Conservation (phyloP, 192 early-diverging fungal species). For the Diversispora eburnea region DNA sequence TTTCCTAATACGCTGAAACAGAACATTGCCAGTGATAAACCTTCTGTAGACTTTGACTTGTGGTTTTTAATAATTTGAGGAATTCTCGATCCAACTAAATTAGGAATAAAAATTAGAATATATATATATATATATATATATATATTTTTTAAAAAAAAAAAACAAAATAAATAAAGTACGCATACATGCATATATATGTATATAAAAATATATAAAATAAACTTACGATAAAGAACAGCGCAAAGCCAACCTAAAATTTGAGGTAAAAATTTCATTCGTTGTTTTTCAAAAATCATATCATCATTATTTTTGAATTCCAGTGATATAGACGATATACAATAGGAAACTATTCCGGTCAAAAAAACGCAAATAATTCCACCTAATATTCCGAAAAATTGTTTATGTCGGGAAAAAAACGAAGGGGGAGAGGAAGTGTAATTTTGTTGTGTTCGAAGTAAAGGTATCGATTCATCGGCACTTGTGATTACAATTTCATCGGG, state of each 20-base stretch:
- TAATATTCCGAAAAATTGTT: background rate
- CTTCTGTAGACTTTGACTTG: constrained; percentile 66
- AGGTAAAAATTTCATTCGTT: constrained; percentile 40
- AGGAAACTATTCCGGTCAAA: background rate
- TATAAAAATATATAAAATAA: background rate
- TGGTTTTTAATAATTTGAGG: constrained; percentile 84
- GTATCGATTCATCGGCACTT: background rate
- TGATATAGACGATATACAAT: background rate
- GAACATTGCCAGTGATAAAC: constrained; percentile 81
- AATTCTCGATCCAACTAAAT: constrained; percentile 58
- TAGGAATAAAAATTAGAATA: background rate
- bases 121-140: background rate
- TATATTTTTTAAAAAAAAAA: background rate
- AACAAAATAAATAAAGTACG: too few relatives aligned
- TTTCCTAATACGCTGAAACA: constrained; percentile 79
- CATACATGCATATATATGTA: too few relatives aligned
- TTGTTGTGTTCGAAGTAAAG: background rate
- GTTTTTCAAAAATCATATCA: background rate
- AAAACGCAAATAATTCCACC: constrained; percentile 42
- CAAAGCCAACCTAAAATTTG: constrained; percentile 73
- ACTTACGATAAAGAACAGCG: constrained; percentile 58
- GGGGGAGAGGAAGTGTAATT: too few relatives aligned
- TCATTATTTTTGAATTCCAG: background rate
- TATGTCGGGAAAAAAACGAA: background rate
- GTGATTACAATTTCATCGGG: background rate